Base-by-base conservation (phyloP, 2,329 filamentous ascomycete genomes). In the Alternaria gansuensis region DNA sequence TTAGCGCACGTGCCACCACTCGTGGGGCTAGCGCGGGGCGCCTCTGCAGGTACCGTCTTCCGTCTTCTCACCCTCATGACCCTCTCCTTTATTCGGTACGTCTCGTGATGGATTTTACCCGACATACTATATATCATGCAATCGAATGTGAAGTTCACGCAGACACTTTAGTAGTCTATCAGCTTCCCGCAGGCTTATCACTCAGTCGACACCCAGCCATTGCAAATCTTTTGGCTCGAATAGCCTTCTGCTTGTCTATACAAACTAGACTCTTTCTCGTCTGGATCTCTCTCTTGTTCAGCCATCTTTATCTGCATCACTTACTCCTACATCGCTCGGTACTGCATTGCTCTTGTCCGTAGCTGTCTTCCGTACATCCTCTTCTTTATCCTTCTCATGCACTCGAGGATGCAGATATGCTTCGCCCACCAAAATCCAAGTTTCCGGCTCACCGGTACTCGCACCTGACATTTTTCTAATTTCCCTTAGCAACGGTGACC, bases 391-490 rank as follows among this genome's bases (percentile, higher is more conserved):
- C 14, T 37, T 37, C 36, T 5, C 56, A 40, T 56, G 17, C 28
- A 61, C 58, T 43, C 59, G 17, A 1, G 48, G 37, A 49, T 54
- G 33, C 6, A 61, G 48, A 55, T 61, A 57, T 3, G 49, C 59
- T 28, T 59, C 54, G 5, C 55, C 54, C 6, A 63, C 45, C 8
- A 64, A 51, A 13, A 24, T 37, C 43, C 52, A 62, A n/a, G 51
- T 24, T 1, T 61, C 39, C 4, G 26, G 17, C 11, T 41, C 24
- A 0, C 14, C 26, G 10, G 46, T 34, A 3, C 11, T 14, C 6
- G 26, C 23, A 17, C 24, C 36, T 0, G 31, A 21, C 5, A 41
- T 51, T 5, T 33, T 23, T 3, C 56, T 53, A 3, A 57, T 24
- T 5, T 60, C 43, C 23, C 55, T 34, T 1, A 53, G 33, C 3